Evolutionary conservation across 495 filamentous ascomycete species (phyloP).

Genomic region (Aspergillus haitiensis): DNA sequence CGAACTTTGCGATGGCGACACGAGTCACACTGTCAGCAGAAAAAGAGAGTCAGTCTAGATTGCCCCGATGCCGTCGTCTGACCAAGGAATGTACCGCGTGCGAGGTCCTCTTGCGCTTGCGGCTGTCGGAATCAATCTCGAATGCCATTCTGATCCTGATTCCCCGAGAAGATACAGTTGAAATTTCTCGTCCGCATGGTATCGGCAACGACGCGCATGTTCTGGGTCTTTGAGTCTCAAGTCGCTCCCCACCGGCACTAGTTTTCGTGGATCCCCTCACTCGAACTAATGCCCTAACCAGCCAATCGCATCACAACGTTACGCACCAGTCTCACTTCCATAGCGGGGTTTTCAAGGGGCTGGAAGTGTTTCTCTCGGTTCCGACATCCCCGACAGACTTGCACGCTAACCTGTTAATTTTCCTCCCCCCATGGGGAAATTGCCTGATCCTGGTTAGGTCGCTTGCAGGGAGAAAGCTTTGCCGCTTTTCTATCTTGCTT

Average conservation of each 20-base stretch:
- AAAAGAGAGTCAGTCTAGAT: not conserved
- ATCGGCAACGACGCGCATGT: not conserved
- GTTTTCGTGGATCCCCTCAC: not conserved
- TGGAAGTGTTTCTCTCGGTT: slow-evolving; percentile 4
- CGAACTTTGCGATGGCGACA: slow-evolving; percentile 18
- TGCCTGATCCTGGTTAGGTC: slow-evolving; percentile 6
- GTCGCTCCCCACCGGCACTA: not conserved
- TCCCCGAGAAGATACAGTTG: not conserved
- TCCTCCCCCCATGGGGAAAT: slow-evolving; percentile 16
- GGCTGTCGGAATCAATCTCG: slow-evolving; percentile 7
- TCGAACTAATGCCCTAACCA: not conserved
- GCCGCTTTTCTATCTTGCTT: not conserved
- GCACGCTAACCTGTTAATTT: not conserved
- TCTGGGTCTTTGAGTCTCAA: not conserved
- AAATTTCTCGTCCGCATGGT: not conserved
- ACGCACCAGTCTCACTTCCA: not conserved
- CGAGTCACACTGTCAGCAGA: slow-evolving; percentile 7
- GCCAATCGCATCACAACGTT: slow-evolving; percentile 3
- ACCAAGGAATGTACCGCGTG: slow-evolving; percentile 10
- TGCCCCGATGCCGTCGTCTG: not conserved
- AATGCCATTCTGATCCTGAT: not conserved
- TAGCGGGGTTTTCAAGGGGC: slow-evolving; percentile 9
- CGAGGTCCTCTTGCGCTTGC: slow-evolving; percentile 17
- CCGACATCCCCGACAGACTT: slow-evolving; percentile 14
- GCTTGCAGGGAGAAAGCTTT: not conserved